Evolutionary conservation across 2,329 filamentous ascomycete species (phyloP).

Genomic region (Macrophomina phaseolina): DNA sequence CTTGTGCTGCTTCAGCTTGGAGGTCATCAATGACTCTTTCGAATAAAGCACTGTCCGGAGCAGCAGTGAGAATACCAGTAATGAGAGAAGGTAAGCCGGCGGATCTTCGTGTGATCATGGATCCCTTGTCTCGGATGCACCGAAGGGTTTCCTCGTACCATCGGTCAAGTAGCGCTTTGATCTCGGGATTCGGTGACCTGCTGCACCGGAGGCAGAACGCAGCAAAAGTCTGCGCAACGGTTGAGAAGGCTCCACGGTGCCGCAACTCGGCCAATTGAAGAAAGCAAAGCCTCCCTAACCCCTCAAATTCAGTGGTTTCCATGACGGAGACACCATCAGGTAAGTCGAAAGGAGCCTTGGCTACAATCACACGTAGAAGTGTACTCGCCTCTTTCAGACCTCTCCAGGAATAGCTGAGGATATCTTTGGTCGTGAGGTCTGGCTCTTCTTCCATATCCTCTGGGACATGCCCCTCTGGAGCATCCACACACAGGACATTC

Average conservation of each 20-base stretch:
- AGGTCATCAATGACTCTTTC: conserved; percentile 68
- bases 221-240: conserved; percentile 86
- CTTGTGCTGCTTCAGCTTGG: conserved; percentile 62
- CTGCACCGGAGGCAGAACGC: conserved; percentile 74
- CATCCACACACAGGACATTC: conserved; percentile 86
- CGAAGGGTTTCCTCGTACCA: conserved; percentile 77
- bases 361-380: conserved; percentile 61
- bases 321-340: conserved; percentile 32
- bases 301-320: conserved; percentile 60
- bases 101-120: conserved; percentile 83
- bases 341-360: conserved; percentile 43
- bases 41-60: conserved; percentile 63
- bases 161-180: conserved; percentile 58
- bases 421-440: conserved; percentile 81
- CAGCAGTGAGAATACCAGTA: conserved; percentile 76
- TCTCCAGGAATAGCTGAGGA: conserved; percentile 93
- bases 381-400: conserved; percentile 93
- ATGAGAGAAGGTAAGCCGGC: conserved; percentile 90
- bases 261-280: conserved; percentile 80
- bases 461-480: conserved; percentile 85
- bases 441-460: conserved; percentile 75
- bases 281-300: conserved; percentile 77
- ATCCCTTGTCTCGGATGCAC: conserved; percentile 76
- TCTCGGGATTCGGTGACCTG: conserved; percentile 53
- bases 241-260: conserved; percentile 91